Evolutionary conservation across 257 asterid species (phyloP), one percentile per base, ranked within the genome.

Genomic region (Nicotiana undulata): DNA sequence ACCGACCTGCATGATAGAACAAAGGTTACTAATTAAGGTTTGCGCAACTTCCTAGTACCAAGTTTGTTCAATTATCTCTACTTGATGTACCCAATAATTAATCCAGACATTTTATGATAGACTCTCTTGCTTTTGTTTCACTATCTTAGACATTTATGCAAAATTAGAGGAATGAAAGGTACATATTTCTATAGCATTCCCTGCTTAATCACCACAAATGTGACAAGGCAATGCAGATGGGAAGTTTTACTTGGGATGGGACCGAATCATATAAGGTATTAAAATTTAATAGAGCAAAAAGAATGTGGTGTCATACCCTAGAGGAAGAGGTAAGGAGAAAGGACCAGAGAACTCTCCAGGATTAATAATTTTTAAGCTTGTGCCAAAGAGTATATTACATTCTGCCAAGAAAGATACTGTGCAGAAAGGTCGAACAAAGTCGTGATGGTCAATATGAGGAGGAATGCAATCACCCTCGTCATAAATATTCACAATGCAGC

Each of bases 391-490:
- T 49, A 94, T 93, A n/a, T 91, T 82, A 31, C 97, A 92, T 78
- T 93, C 96, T 10, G 93, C 88, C 63, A 94, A 90, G 76, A 94
- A 91, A 0, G 97, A 94, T 6, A 92, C 97, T 0, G 97, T 94
- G 82, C 97, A 90, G 78, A 94, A 94, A 37, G 98, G 98, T 40
- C 98, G 84, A 60, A 92, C 88, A 75, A 94, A 94, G 82, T 94
- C 98, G 15, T 89, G 97, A 87, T 91, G 90, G 78, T 94, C 98
- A 22, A 94, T 91, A 82, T 93, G 98, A 46, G 98, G 98, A 0
- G 98, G 98, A 88, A 94, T 94, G 61, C 98, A 93, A 83, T 94
- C 98, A 20, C 94, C 98, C 82, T 93, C 90, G 0, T 94, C 97
- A 20, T 94, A 94, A 22, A 94, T 93, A 82, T 94, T 94, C 81